A percentile compares a stretch with the other conserved stretches of the same genome.
Conservation (phyloP, 768 basidiomycete species). For the Lactarius tabidus region DNA sequence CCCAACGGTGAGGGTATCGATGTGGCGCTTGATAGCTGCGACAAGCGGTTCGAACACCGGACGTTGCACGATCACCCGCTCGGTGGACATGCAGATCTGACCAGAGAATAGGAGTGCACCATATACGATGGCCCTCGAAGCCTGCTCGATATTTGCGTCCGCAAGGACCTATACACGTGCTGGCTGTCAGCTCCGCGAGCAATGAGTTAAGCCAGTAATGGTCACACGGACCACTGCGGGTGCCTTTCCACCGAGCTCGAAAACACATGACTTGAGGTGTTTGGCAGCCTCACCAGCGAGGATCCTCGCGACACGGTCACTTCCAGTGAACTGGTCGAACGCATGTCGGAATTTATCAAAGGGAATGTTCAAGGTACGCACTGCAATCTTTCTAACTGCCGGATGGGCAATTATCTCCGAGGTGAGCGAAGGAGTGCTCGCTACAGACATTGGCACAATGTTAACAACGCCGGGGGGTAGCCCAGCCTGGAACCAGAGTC, state of each 20-base stretch:
- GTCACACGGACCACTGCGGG: constrained; percentile 44
- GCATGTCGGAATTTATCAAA: background rate
- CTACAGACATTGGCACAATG: constrained; percentile 45
- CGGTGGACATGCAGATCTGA: constrained; percentile 56
- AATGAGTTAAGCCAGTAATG: background rate
- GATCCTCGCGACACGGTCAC: constrained; percentile 50
- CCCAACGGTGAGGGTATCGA: constrained; percentile 37
- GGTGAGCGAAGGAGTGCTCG: constrained; percentile 41
- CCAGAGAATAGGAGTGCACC: constrained; percentile 47
- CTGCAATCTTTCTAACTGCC: constrained; percentile 51
- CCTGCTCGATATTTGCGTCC: constrained; percentile 50
- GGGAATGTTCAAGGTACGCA: constrained; percentile 28
- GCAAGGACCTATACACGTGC: constrained; percentile 39
- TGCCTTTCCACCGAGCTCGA: constrained; percentile 56
- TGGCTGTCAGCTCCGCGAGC: background rate
- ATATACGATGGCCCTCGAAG: constrained; percentile 45
- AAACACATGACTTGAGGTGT: constrained; percentile 50
- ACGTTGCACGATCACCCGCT: constrained; percentile 52
- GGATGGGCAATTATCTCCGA: constrained; percentile 55
- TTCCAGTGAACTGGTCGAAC: constrained; percentile 49
- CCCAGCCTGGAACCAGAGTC: constrained; percentile 41
- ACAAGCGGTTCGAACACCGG: constrained; percentile 37
- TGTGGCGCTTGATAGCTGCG: constrained; percentile 35
- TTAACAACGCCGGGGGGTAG: constrained; percentile 59
- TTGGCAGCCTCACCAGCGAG: constrained; percentile 54